These are phyloP conservation scores for Citrus sp. DNA, from an alignment of 345 rosid genomes.

Conservation along the genomic window DNA sequence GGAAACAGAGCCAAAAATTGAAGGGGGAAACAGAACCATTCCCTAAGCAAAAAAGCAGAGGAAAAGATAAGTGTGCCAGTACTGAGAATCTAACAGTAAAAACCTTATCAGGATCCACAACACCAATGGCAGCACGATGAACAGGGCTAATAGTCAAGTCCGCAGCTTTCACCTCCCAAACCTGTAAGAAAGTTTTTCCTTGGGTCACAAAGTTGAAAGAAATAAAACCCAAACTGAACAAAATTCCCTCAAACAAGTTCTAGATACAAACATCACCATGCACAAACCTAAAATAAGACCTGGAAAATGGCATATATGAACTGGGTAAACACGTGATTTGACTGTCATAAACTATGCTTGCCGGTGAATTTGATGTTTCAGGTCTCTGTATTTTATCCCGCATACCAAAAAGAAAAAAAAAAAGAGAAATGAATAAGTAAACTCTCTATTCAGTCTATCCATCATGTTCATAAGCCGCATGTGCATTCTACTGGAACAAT, in stretches of 20 bases:
- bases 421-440: too few relatives aligned
- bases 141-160: conserved; percentile 95
- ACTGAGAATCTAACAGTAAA: background rate
- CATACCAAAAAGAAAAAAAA: background rate
- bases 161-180: conserved; percentile 99
- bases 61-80: background rate
- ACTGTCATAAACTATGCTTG: background rate
- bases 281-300: background rate
- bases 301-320: background rate
- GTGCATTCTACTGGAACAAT: background rate
- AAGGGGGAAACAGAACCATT: background rate
- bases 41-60: background rate
- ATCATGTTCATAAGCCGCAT: background rate
- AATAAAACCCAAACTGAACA: background rate
- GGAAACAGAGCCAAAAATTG: background rate
- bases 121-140: conserved; percentile 82
- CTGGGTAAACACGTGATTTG: background rate
- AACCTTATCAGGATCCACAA: conserved; percentile 84
- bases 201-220: background rate
- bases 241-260: background rate
- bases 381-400: background rate
- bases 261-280: background rate
- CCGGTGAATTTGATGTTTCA: background rate
- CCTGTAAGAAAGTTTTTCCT: conserved; percentile 37
- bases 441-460: too few relatives aligned